Conservation (phyloP, 2,329 filamentous ascomycete genomes). For the Gremmenia infestans region DNA sequence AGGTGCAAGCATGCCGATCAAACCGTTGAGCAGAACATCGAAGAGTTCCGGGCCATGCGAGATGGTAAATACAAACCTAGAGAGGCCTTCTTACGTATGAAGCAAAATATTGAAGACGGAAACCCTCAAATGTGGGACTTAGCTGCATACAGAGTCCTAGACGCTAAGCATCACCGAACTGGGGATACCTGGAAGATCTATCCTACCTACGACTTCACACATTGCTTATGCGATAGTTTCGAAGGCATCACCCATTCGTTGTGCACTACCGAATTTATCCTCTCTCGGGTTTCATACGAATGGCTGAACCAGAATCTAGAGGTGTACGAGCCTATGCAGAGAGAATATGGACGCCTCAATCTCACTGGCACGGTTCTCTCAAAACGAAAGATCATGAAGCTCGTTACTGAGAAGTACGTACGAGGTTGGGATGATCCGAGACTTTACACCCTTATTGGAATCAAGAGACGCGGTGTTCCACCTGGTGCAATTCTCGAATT, state of each 20-base stretch:
- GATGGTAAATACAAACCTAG: constrained; percentile 85
- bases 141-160: constrained; percentile 80
- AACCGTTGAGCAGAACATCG: constrained; percentile 67
- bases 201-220: constrained; percentile 89
- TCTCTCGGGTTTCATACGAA: constrained; percentile 82
- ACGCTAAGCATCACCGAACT: constrained; percentile 72
- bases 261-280: constrained; percentile 89
- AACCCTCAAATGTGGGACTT: constrained; percentile 98
- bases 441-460: constrained; percentile 79
- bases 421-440: constrained; percentile 88
- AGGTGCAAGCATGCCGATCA: constrained; percentile 77
- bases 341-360: constrained; percentile 76
- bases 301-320: constrained; percentile 78
- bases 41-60: constrained; percentile 83
- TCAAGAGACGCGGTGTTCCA: constrained; percentile 80
- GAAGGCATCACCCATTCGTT: constrained; percentile 89
- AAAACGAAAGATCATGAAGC: constrained; percentile 76
- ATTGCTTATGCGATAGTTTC: constrained; percentile 88
- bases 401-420: constrained; percentile 74
- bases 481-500: constrained; percentile 86
- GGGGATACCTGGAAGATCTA: constrained; percentile 87
- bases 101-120: constrained; percentile 75
- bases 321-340: constrained; percentile 89
- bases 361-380: constrained; percentile 81
- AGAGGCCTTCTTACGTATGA: constrained; percentile 87